Evolutionary conservation across 352 stramenopile species (phyloP).

Genomic region (Plasmopara viticola): DNA sequence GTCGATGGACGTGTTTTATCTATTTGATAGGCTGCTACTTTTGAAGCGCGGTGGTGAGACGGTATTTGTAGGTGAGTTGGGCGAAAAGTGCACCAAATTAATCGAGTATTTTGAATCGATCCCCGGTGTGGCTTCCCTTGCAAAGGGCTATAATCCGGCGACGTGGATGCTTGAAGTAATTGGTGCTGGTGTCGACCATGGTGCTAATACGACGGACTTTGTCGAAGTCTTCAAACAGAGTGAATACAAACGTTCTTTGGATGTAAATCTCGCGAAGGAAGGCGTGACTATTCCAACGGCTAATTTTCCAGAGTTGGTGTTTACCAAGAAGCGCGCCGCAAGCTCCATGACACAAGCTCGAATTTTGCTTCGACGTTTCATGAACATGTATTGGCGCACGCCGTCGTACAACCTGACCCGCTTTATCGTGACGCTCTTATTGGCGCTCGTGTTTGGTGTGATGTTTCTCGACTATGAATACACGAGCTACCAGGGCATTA

Average conservation of each 20-base stretch:
- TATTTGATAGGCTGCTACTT: slow-evolving; percentile 74
- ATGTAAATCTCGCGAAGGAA: slow-evolving; percentile 24
- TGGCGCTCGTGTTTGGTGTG: slow-evolving; percentile 42
- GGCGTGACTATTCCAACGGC: slow-evolving; percentile 29
- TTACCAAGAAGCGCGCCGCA: slow-evolving; percentile 30
- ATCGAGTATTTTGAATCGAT: slow-evolving; percentile 30
- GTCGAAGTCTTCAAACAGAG: slow-evolving; percentile 23
- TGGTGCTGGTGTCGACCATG: slow-evolving; percentile 29
- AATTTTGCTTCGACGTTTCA: slow-evolving; percentile 33
- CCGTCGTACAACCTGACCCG: slow-evolving; percentile 83
- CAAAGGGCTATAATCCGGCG: slow-evolving; percentile 44
- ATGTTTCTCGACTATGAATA: slow-evolving; percentile 44
- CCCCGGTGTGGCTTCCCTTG: slow-evolving; percentile 18
- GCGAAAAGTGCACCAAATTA: slow-evolving; percentile 24
- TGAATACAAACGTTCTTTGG: slow-evolving; percentile 18
- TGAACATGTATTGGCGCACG: slow-evolving; percentile 83
- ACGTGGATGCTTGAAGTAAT: slow-evolving; percentile 43
- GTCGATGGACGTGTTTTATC: slow-evolving; percentile 72
- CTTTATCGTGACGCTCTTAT: slow-evolving; percentile 29
- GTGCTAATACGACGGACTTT: slow-evolving; percentile 25
- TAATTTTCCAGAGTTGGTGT: slow-evolving; percentile 25
- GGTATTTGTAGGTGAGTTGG: slow-evolving; percentile 47
- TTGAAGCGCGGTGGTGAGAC: slow-evolving; percentile 32
- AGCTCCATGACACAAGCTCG: slow-evolving; percentile 27
- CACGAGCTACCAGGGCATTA: slow-evolving; percentile 34